Percentiles rank a stretch among this genome's conserved stretches.
These are phyloP conservation scores for Amaranthus hypochondriacus DNA, from an alignment of 148 eudicot species.

Conservation along the genomic window DNA sequence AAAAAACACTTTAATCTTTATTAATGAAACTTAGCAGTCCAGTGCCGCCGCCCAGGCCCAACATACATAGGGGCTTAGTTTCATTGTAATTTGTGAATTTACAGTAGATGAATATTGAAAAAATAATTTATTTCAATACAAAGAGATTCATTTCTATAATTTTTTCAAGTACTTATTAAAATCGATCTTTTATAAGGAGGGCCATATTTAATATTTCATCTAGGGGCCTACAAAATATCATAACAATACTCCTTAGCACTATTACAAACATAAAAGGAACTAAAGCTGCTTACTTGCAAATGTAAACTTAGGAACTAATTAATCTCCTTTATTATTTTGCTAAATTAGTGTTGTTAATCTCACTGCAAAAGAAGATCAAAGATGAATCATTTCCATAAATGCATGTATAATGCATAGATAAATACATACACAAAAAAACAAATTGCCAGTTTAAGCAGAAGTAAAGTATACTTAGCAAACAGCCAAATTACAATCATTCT, in stretches of 20 bases:
- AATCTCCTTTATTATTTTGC: background rate
- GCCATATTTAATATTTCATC: too few species aligned
- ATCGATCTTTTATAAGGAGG: too few species aligned
- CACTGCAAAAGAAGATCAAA: conserved; percentile 20
- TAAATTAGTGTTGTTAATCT: background rate
- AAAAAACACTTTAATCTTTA: background rate
- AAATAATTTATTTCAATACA: too few species aligned
- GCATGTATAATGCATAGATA: conserved; percentile 1
- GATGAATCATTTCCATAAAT: conserved; percentile 8
- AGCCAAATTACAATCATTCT: background rate
- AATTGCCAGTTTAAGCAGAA: background rate
- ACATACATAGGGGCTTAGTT: too few species aligned
- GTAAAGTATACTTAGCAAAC: background rate
- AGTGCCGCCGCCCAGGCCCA: too few species aligned
- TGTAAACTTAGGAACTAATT: background rate
- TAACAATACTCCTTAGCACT: too few species aligned
- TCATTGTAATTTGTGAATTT: too few species aligned
- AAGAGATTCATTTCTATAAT: too few species aligned
- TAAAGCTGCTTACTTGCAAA: conserved; percentile 10
- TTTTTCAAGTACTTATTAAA: too few species aligned
- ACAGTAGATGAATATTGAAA: too few species aligned
- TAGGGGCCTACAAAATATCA: too few species aligned
- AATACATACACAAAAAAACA: conserved; percentile 4
- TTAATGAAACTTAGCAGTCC: background rate
- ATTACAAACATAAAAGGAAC: background rate